Evolutionary conservation across 352 stramenopile genomes (phyloP).

Genomic region (Blastocystis sp.): DNA sequence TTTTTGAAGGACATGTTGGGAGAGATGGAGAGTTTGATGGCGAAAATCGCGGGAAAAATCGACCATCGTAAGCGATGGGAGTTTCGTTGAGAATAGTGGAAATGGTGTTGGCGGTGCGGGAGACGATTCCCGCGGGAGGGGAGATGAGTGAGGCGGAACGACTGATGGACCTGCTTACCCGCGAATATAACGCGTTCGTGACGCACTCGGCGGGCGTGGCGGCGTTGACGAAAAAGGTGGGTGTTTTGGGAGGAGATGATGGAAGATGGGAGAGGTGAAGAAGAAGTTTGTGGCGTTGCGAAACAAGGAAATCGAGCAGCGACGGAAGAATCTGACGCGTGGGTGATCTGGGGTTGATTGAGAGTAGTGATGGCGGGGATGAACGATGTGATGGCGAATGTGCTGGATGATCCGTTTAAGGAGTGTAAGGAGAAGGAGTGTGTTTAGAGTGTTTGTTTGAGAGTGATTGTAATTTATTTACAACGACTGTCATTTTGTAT

Average conservation of each 20-base stretch:
- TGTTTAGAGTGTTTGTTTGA: neutral
- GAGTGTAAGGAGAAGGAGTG: neutral
- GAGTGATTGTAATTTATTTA: no score
- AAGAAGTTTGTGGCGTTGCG: constrained; percentile 33
- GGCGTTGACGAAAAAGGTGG: neutral
- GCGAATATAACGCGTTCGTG: constrained; percentile 42
- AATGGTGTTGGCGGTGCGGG: neutral
- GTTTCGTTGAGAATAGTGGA: constrained; percentile 15
- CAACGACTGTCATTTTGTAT: no score
- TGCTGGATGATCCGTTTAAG: constrained; percentile 46
- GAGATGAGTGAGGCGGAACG: constrained; percentile 33
- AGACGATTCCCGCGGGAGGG: neutral
- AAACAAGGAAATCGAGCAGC: constrained; percentile 30
- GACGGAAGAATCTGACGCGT: constrained; percentile 49
- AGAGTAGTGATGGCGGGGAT: constrained; percentile 51
- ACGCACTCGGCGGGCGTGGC: constrained; percentile 16
- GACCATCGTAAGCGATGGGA: neutral
- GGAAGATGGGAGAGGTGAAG: constrained; percentile 36
- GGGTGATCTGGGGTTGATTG: neutral
- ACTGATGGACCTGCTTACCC: constrained; percentile 5
- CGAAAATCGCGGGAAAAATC: neutral
- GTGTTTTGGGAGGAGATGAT: neutral
- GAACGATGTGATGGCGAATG: constrained; percentile 46
- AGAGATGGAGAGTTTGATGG: neutral
- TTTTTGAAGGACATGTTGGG: constrained; percentile 44